These are phyloP conservation scores for Dictyostelium brefeldianum DNA, from an alignment of 78 protist genomes.

Conservation along the genomic window DNA sequence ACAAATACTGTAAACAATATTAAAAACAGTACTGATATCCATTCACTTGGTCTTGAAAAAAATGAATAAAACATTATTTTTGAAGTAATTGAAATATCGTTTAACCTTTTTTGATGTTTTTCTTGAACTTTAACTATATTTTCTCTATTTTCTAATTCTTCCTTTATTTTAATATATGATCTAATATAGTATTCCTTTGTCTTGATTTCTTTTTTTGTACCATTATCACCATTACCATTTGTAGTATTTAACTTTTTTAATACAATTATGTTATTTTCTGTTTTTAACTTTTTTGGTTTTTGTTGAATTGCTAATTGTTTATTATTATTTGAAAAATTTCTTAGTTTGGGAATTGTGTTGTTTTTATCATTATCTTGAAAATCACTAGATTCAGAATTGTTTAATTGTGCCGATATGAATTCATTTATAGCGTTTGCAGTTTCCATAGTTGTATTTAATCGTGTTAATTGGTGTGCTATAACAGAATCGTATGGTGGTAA, in stretches of 20 bases:
- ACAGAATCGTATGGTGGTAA: neutral
- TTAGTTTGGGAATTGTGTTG: neutral
- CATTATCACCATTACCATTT: neutral
- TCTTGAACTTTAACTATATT: neutral
- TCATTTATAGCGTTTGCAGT: neutral
- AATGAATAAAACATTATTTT: neutral
- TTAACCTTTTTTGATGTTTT: neutral
- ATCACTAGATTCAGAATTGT: neutral
- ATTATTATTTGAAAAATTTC: neutral
- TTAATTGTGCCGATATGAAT: neutral
- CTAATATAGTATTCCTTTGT: neutral
- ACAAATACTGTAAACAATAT: neutral
- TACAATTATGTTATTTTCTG: neutral
- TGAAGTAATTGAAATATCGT: neutral
- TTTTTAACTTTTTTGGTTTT: neutral
- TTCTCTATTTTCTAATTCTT: neutral
- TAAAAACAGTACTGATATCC: neutral
- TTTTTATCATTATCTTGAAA: neutral
- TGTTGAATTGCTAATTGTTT: neutral
- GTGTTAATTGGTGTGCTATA: neutral
- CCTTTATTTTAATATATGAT: neutral
- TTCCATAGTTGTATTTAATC: neutral
- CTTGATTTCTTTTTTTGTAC: neutral
- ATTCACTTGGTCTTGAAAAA: slow-evolving; percentile 27
- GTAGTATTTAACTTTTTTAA: neutral